These are phyloP conservation scores for Erythrophleum fordii DNA, from an alignment of 306 rosid genomes.

Conservation along the genomic window DNA sequence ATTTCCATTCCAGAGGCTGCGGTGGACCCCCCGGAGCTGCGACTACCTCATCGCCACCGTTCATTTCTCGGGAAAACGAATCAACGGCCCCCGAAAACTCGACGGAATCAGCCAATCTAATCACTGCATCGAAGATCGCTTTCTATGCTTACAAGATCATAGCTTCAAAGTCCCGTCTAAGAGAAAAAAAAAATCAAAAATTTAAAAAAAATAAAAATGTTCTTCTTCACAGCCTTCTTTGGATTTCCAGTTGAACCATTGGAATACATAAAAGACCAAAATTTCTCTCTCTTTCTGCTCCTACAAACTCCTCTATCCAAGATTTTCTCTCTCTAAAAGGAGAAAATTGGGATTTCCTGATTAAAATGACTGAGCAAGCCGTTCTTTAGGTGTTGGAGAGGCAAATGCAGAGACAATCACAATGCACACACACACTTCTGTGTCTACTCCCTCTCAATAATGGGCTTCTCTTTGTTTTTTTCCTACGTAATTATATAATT, in stretches of 20 bases:
- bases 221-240: slow-evolving; percentile 42
- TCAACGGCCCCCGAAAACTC: slow-evolving; percentile 48
- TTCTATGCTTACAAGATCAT: slow-evolving; percentile 74
- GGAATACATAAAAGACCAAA: slow-evolving; percentile 57
- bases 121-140: slow-evolving; percentile 79
- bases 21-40: slow-evolving; percentile 83
- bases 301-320: slow-evolving; percentile 37
- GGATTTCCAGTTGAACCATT: slow-evolving; percentile 82
- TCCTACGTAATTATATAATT: not conserved
- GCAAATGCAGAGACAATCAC: slow-evolving; percentile 13
- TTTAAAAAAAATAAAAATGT: slow-evolving; percentile 8
- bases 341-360: slow-evolving; percentile 53
- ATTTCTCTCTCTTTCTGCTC: slow-evolving; percentile 41
- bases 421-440: slow-evolving; percentile 20
- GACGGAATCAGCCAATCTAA: slow-evolving; percentile 61
- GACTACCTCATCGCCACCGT: slow-evolving; percentile 89
- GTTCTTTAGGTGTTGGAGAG: slow-evolving; percentile 43
- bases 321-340: slow-evolving; percentile 71
- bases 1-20: slow-evolving; percentile 90
- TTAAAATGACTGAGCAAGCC: slow-evolving; percentile 53
- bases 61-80: slow-evolving; percentile 64
- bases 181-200: slow-evolving; percentile 23
- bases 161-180: slow-evolving; percentile 56
- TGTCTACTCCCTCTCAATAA: slow-evolving; percentile 40
- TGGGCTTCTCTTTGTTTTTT: slow-evolving; percentile 38